Evolutionary conservation across 2,329 filamentous ascomycete species (phyloP), one percentile per base, ranked within the genome.

Genomic region (Blumeriella jaapii): DNA sequence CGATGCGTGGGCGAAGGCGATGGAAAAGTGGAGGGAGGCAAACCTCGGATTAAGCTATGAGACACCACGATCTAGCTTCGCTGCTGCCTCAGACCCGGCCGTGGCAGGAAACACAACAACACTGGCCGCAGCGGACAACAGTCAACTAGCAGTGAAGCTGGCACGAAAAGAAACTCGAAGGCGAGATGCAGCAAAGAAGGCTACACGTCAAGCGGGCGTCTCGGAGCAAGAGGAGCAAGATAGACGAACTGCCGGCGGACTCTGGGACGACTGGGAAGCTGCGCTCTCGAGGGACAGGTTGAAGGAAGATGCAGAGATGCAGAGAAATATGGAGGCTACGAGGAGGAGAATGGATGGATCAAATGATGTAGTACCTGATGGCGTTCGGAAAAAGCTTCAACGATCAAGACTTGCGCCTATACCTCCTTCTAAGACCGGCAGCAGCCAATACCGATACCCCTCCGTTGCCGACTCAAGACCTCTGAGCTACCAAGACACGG

Each of bases 111-210:
- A 65, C 8, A 63, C 67, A 1, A 69, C 68, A 45, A 67, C 82
- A 1, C 59, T 93, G 10, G 75, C 82, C 50, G 80, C 80, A 0
- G 69, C 68, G 1, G 74, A 85, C 38, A 67, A 93, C 43, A 71
- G 76, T 43, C 78, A 87, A 8, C 60, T 93, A 29, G 86, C 85
- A 0, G 76, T 93, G 5, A 72, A 79, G 45, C 58, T 93, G 18
- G 84, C 84, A 0, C 75, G 78, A 43, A 71, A 71, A 36, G 84
- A 93, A 57, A 69, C 86, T 38, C 65, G 62, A 37, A 68, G 81
- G 26, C 67, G 84, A 45, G 77, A 82, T 48, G 73, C 70, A 10
- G 67, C 65, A 26, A 65, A 74, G 41, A 69, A 63, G 44, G 68
- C 67, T 8, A 71, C 68, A 16, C 66, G 69, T 19, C 67, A 73